Conservation (phyloP, 495 filamentous ascomycete genomes). For the Penicillium simplicissimum region DNA sequence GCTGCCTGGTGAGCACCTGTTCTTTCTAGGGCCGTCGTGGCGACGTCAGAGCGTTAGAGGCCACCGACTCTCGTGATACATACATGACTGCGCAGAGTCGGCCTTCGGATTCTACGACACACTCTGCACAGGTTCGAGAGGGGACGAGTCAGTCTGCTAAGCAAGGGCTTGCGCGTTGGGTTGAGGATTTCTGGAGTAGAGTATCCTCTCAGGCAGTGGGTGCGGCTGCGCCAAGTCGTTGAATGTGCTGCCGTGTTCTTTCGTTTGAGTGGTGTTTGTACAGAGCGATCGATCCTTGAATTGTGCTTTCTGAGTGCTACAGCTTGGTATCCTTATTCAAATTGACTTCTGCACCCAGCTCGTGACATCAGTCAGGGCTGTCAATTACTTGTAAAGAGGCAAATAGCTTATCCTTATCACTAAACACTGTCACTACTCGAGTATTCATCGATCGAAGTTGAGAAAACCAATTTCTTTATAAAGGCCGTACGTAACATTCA, state of each 20-base stretch:
- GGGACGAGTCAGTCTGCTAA: neutral
- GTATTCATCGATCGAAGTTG: neutral
- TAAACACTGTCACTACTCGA: neutral
- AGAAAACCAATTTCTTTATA: neutral
- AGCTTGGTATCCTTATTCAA: neutral
- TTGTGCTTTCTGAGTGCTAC: neutral
- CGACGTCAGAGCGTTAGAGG: slow-evolving; percentile 15
- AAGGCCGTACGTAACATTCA: neutral
- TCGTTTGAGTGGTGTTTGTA: neutral
- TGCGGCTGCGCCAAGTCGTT: neutral
- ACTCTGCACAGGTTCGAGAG: neutral
- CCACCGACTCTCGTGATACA: slow-evolving; percentile 27
- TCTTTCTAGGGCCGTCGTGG: neutral
- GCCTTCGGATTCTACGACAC: slow-evolving; percentile 11
- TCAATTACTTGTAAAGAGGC: neutral
- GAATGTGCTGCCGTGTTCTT: neutral
- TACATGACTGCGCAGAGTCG: slow-evolving; percentile 34
- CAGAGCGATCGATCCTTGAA: neutral
- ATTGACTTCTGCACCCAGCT: neutral
- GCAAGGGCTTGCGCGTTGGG: neutral
- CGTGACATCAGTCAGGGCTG: neutral
- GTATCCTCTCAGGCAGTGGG: neutral
- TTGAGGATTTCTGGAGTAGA: neutral
- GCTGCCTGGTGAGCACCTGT: slow-evolving; percentile 17
- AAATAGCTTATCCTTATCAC: neutral